Conservation (phyloP, 352 stramenopile genomes). For the Phytophthora idaei region DNA sequence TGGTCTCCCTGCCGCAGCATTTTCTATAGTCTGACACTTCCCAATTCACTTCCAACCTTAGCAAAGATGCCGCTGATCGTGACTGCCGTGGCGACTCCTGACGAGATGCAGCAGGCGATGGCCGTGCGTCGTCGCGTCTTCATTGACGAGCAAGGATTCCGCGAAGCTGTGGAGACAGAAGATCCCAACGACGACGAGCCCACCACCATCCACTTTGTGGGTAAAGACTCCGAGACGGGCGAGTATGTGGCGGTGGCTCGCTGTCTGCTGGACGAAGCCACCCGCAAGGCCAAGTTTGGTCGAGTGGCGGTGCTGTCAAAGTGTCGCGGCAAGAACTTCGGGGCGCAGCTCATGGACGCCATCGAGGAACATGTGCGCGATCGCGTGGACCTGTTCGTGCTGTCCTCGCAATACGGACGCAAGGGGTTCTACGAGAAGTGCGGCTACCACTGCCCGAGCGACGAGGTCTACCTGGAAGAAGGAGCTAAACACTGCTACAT, state of each 20-base stretch:
- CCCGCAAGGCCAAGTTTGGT: conserved; percentile 63
- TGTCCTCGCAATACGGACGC: conserved; percentile 66
- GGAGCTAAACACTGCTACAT: conserved; percentile 65
- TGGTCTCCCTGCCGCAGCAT: conserved; percentile 6
- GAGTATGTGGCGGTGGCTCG: conserved; percentile 69
- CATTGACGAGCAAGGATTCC: conserved; percentile 61
- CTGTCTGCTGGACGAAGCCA: conserved; percentile 39
- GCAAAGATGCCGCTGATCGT: conserved; percentile 47
- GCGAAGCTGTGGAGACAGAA: conserved; percentile 48
- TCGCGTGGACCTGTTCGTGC: conserved; percentile 45
- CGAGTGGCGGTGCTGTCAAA: conserved; percentile 66
- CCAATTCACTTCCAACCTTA: conserved; percentile 3
- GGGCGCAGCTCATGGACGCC: conserved; percentile 56
- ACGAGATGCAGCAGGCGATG: conserved; percentile 52
- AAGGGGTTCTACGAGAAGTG: conserved; percentile 75
- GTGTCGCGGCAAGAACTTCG: conserved; percentile 64
- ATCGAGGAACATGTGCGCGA: conserved; percentile 50
- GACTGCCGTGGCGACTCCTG: conserved; percentile 44
- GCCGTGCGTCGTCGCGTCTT: conserved; percentile 59
- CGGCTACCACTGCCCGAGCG: conserved; percentile 53
- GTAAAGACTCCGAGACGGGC: conserved; percentile 58
- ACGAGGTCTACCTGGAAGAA: conserved; percentile 64
- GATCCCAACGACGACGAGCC: conserved; percentile 48
- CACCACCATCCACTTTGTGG: conserved; percentile 64
- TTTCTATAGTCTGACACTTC: conserved; percentile 6